Conservation (phyloP, 768 basidiomycete genomes). For the Dentipellis sp. region DNA sequence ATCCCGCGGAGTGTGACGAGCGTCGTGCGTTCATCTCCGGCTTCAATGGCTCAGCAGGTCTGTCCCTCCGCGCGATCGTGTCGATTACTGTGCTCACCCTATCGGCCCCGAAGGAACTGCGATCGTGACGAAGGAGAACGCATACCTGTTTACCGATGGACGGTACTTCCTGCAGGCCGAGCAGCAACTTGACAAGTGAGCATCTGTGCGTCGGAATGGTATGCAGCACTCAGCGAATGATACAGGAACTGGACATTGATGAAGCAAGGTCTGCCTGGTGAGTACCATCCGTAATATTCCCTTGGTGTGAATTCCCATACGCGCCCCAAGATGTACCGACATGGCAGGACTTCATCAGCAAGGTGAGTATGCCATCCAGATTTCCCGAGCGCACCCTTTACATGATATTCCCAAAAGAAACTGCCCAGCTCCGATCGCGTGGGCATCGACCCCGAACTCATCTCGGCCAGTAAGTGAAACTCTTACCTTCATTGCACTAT, state of each 20-base stretch:
- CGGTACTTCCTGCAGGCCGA: slow-evolving; percentile 91
- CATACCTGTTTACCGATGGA: slow-evolving; percentile 90
- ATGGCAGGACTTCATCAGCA: slow-evolving; percentile 81
- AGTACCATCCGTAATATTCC: background rate
- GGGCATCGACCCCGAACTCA: slow-evolving; percentile 76
- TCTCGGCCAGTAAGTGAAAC: slow-evolving; percentile 43
- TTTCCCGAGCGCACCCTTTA: background rate
- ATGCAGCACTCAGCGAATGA: background rate
- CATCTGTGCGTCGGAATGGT: background rate
- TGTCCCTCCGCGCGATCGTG: slow-evolving; percentile 10
- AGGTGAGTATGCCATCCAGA: slow-evolving; percentile 31
- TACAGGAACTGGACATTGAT: slow-evolving; percentile 87
- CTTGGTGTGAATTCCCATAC: slow-evolving; percentile 1
- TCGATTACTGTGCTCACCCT: background rate
- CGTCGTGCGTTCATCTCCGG: slow-evolving; percentile 85
- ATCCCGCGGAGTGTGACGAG: slow-evolving; percentile 75
- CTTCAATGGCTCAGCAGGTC: slow-evolving; percentile 91
- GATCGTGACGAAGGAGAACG: slow-evolving; percentile 58
- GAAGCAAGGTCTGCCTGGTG: slow-evolving; percentile 72
- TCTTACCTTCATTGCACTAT: background rate
- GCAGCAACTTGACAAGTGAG: slow-evolving; percentile 78
- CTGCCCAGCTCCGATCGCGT: slow-evolving; percentile 54
- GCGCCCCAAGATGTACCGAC: slow-evolving; percentile 62
- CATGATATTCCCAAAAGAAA: slow-evolving; percentile 31
- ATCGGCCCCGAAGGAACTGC: slow-evolving; percentile 51